phyloP scores from a whole-genome alignment of 2,329 filamentous ascomycete genomes.

The Fusarium gaditjirri region DNA sequence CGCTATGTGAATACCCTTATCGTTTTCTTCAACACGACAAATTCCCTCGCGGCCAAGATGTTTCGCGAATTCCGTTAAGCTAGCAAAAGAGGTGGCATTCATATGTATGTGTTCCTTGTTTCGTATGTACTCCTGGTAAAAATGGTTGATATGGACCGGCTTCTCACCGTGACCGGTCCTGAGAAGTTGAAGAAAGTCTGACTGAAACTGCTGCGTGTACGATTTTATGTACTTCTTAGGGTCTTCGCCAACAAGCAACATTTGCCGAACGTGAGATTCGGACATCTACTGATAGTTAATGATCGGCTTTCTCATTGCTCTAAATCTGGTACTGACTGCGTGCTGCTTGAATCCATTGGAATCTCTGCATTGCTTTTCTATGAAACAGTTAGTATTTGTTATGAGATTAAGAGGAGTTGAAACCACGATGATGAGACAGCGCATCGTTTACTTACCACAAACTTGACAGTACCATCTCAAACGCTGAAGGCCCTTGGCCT shows the following conservation, averaged over 20 bases:
- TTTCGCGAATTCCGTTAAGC: slow-evolving; percentile 88
- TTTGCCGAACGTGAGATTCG: slow-evolving; percentile 89
- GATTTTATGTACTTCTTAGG: slow-evolving; percentile 85
- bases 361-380: slow-evolving; percentile 69
- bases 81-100: slow-evolving; percentile 44
- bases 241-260: slow-evolving; percentile 87
- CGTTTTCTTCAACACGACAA: slow-evolving; percentile 88
- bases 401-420: neutral
- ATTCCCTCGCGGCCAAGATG: slow-evolving; percentile 86
- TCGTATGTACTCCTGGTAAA: slow-evolving; percentile 93
- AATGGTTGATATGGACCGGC: slow-evolving; percentile 86
- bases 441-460: slow-evolving; percentile 60
- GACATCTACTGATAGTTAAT: slow-evolving; percentile 56
- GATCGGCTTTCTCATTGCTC: slow-evolving; percentile 37
- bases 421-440: neutral
- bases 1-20: slow-evolving; percentile 84
- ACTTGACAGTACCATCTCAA: slow-evolving; percentile 92
- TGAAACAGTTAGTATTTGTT: neutral
- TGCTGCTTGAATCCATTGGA: slow-evolving; percentile 95
- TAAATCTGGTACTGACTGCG: slow-evolving; percentile 52
- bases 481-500: slow-evolving; percentile 79
- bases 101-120: slow-evolving; percentile 90
- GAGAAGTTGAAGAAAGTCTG: slow-evolving; percentile 81
- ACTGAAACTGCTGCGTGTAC: slow-evolving; percentile 83
- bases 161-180: slow-evolving; percentile 92